Evolutionary conservation across 1,139 yeast genomes (phyloP).

Genomic region (Eremothecium sinecaudum): DNA sequence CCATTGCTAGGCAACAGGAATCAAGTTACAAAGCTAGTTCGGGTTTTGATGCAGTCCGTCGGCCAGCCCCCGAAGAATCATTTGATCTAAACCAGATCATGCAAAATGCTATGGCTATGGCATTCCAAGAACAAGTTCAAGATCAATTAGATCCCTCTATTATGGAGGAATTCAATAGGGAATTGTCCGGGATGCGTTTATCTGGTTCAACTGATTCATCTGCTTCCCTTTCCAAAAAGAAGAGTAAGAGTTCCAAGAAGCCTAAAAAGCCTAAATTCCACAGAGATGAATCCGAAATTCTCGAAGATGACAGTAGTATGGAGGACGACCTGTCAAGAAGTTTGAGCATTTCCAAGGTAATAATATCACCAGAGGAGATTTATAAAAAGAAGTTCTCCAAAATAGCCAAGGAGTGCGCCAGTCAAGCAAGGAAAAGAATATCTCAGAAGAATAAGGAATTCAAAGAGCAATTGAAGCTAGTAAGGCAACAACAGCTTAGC

Average conservation of each 20-base stretch:
- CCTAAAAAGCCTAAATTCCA: neutral
- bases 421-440: constrained; percentile 20
- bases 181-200: constrained; percentile 42
- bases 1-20: neutral
- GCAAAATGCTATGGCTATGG: constrained; percentile 66
- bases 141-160: constrained; percentile 18
- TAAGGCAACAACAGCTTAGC: constrained; percentile 14
- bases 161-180: constrained; percentile 51
- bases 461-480: constrained; percentile 14
- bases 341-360: neutral
- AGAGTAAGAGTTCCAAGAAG: constrained; percentile 1
- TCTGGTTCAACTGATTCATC: constrained; percentile 11
- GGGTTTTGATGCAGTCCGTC: constrained; percentile 1
- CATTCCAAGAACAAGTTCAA: constrained; percentile 32
- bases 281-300: constrained; percentile 1
- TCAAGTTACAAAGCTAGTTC: neutral
- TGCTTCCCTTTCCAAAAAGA: neutral
- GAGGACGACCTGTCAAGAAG: neutral
- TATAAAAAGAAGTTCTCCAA: constrained; percentile 17
- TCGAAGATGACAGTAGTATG: neutral
- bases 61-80: constrained; percentile 30
- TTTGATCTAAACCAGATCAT: constrained; percentile 57
- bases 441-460: constrained; percentile 17
- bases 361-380: constrained; percentile 14
- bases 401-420: constrained; percentile 24